These are phyloP conservation scores for Dipteronia dyeriana DNA, from an alignment of 345 rosid genomes.

Conservation along the genomic window DNA sequence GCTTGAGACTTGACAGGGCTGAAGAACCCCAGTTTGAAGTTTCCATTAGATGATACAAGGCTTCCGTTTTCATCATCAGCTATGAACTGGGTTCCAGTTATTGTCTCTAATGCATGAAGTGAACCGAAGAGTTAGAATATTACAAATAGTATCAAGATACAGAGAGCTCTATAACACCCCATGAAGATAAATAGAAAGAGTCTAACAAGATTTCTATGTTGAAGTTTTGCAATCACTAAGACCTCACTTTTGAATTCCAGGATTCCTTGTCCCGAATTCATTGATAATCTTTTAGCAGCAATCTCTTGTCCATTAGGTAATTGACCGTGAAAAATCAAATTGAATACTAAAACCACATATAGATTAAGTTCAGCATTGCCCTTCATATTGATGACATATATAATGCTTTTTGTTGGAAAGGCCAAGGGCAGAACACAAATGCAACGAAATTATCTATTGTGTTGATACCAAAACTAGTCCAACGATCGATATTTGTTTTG, in stretches of 20 bases:
- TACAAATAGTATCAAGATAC: background rate
- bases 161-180: background rate
- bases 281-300: background rate
- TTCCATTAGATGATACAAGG: slow-evolving; percentile 15
- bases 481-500: too few relatives aligned
- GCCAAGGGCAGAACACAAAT: too few relatives aligned
- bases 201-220: slow-evolving; percentile 30
- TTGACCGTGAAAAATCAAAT: background rate
- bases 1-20: slow-evolving; percentile 17
- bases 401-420: too few relatives aligned
- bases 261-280: background rate
- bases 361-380: too few relatives aligned
- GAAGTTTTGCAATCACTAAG: slow-evolving; percentile 14
- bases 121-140: background rate
- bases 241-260: slow-evolving; percentile 3
- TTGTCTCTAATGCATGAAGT: background rate
- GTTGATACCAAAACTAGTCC: too few relatives aligned
- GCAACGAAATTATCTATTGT: too few relatives aligned
- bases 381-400: too few relatives aligned
- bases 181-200: background rate
- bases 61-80: slow-evolving; percentile 19
- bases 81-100: slow-evolving; percentile 5
- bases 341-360: background rate
- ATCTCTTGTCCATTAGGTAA: background rate
- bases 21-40: slow-evolving; percentile 33